These are phyloP conservation scores for Trichaptum fuscoviolaceum DNA, from an alignment of 768 basidiomycete species.

Conservation along the genomic window DNA sequence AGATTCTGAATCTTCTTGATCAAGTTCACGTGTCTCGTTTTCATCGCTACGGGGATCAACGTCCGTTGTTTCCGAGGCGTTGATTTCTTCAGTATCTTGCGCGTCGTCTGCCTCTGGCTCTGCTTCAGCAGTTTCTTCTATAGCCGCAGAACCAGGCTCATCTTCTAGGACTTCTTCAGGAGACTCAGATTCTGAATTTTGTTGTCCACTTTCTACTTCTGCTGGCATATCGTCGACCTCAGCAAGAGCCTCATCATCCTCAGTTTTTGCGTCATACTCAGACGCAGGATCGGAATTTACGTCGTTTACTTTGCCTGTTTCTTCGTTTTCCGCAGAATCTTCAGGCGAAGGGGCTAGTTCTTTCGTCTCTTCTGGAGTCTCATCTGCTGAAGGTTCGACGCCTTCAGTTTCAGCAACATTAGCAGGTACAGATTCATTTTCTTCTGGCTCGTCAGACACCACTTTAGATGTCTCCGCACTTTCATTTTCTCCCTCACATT, in stretches of 20 bases:
- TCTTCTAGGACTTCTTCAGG: neutral
- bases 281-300: neutral
- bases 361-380: neutral
- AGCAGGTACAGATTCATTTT: neutral
- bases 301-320: neutral
- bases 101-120: neutral
- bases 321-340: neutral
- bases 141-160: neutral
- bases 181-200: neutral
- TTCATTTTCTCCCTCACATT: neutral
- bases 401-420: neutral
- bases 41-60: no score
- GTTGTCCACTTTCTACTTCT: neutral
- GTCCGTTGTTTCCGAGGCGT: no score
- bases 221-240: neutral
- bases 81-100: neutral
- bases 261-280: neutral
- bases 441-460: neutral
- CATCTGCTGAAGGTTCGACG: neutral
- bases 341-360: neutral
- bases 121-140: neutral
- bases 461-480: neutral
- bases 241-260: neutral
- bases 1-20: no score
- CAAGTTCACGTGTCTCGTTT: no score